Evolutionary conservation across 2,329 filamentous ascomycete species (phyloP).

Genomic region (Alternaria arborescens): DNA sequence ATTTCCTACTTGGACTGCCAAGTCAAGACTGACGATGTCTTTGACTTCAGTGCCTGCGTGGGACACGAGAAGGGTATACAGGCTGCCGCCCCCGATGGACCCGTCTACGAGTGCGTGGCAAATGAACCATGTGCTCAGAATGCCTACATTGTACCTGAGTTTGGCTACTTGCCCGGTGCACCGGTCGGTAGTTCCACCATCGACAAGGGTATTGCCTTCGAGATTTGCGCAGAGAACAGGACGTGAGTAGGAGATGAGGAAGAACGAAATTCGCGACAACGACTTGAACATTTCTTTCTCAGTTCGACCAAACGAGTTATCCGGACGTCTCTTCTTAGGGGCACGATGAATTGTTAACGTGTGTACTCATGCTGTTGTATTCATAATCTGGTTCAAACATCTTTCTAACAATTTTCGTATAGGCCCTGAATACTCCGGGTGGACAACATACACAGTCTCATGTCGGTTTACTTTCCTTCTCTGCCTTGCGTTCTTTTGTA

Average conservation of each 20-base stretch:
- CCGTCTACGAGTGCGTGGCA: slow-evolving; percentile 12
- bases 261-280: neutral
- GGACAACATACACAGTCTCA: neutral
- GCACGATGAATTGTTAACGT: neutral
- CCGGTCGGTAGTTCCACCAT: slow-evolving; percentile 20
- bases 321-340: neutral
- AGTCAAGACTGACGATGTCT: slow-evolving; percentile 9
- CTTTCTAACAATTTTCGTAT: neutral
- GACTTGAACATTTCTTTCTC: neutral
- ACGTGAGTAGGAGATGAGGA: neutral
- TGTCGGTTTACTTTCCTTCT: neutral
- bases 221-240: slow-evolving; percentile 24
- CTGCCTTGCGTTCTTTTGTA: neutral
- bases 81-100: slow-evolving; percentile 13
- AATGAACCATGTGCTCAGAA: slow-evolving; percentile 17
- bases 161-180: slow-evolving; percentile 16
- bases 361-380: neutral
- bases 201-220: slow-evolving; percentile 22
- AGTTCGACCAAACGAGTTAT: neutral
- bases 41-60: slow-evolving; percentile 16
- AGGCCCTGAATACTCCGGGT: neutral
- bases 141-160: slow-evolving; percentile 22
- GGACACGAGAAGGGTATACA: slow-evolving; percentile 28
- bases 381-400: neutral
- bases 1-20: slow-evolving; percentile 28